These are phyloP conservation scores for Coemansia sp. DNA, from an alignment of 192 early-diverging fungal species.

Conservation along the genomic window DNA sequence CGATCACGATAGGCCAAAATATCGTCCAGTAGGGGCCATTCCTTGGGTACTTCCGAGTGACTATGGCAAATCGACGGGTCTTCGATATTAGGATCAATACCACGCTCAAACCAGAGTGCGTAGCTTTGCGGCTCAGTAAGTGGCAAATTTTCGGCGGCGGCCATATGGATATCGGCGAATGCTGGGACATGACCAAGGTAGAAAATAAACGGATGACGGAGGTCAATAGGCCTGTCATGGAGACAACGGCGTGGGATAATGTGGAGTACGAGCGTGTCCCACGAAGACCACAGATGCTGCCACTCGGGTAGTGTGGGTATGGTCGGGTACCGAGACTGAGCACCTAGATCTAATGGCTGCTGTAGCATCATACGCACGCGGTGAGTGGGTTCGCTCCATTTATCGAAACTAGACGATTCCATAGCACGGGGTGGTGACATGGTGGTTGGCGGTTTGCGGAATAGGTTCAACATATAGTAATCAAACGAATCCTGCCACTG, in stretches of 20 bases:
- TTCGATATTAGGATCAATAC: conserved; percentile 89
- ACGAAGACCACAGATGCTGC: conserved; percentile 79
- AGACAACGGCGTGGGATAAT: conserved; percentile 64
- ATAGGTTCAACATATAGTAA: conserved; percentile 62
- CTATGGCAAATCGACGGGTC: conserved; percentile 72
- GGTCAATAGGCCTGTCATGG: conserved; percentile 70
- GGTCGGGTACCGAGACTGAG: conserved; percentile 18
- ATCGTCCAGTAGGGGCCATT: conserved; percentile 73
- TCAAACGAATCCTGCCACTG: conserved; percentile 60
- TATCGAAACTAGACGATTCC: conserved; percentile 14
- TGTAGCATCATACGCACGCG: neutral
- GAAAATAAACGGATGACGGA: conserved; percentile 89
- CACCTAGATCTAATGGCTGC: too few species aligned
- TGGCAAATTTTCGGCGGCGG: conserved; percentile 26
- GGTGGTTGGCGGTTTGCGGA: conserved; percentile 56
- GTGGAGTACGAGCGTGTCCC: conserved; percentile 70
- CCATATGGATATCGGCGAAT: conserved; percentile 68
- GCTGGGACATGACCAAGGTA: conserved; percentile 85
- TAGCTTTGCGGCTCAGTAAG: conserved; percentile 66
- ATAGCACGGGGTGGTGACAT: neutral
- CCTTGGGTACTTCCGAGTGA: conserved; percentile 70
- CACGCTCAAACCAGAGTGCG: conserved; percentile 88
- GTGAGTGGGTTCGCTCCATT: conserved; percentile 18
- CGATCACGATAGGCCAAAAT: conserved; percentile 69
- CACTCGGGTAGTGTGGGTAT: conserved; percentile 73